A percentile compares a stretch with the other conserved stretches of the same genome.
These are phyloP conservation scores for Sclerotinia sclerotiorum DNA, from an alignment of 2,329 filamentous ascomycete genomes.

Conservation along the genomic window DNA sequence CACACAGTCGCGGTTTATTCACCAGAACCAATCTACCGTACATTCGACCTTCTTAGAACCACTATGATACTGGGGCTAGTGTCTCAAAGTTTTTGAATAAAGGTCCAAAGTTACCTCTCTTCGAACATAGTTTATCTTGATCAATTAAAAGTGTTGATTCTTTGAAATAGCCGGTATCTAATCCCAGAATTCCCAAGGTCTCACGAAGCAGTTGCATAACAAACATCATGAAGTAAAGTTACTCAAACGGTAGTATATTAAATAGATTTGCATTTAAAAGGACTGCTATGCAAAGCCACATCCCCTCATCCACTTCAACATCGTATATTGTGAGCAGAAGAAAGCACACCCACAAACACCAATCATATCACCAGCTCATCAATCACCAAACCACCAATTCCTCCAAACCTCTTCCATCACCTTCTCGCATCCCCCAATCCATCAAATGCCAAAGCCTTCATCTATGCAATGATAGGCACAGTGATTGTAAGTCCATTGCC, in stretches of 20 bases:
- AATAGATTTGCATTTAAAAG: constrained; percentile 9
- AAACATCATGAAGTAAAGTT: background rate
- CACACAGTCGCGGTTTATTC: no score
- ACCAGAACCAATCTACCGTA: no score
- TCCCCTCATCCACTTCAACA: background rate
- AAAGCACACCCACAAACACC: background rate
- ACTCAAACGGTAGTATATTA: background rate
- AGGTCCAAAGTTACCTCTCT: no score
- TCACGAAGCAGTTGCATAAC: background rate
- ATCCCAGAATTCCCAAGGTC: no score
- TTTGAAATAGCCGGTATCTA: no score
- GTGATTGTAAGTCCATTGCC: background rate
- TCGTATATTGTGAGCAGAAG: background rate
- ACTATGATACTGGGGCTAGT: no score
- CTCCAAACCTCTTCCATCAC: background rate
- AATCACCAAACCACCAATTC: background rate
- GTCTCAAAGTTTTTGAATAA: no score
- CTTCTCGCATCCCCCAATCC: no score
- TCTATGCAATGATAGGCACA: background rate
- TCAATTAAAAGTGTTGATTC: no score
- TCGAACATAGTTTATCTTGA: no score
- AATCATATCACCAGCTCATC: background rate
- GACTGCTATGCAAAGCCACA: background rate
- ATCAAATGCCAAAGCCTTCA: background rate
- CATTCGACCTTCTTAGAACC: no score